phyloP scores from a whole-genome alignment of 2,329 filamentous ascomycete species.

The Elsinoe fawcettii region DNA sequence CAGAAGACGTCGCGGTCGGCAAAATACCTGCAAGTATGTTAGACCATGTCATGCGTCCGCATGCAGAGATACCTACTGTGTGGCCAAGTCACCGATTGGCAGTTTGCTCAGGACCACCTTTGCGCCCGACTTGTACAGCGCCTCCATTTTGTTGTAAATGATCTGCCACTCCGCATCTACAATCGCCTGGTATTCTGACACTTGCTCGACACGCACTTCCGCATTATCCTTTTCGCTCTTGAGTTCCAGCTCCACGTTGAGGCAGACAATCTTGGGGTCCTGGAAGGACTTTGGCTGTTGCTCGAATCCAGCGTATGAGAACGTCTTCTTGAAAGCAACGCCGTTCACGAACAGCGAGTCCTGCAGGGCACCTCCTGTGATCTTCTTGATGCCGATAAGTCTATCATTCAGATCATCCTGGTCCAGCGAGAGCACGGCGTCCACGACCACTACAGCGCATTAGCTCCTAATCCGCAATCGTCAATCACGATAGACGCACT shows the following conservation, averaged over 20 bases:
- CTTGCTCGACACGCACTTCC: slow-evolving; percentile 94
- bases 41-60: not conserved
- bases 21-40: slow-evolving; percentile 55
- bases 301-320: slow-evolving; percentile 97
- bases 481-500: slow-evolving; percentile 48
- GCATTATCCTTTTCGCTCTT: slow-evolving; percentile 99
- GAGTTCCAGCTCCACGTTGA: slow-evolving; percentile 95
- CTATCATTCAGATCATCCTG: slow-evolving; percentile 97
- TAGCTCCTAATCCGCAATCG: not conserved
- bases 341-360: slow-evolving; percentile 96
- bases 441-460: slow-evolving; percentile 72
- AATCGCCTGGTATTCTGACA: slow-evolving; percentile 98
- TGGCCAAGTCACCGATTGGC: slow-evolving; percentile 93
- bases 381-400: slow-evolving; percentile 96
- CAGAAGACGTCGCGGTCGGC: slow-evolving; percentile 98
- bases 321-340: slow-evolving; percentile 99
- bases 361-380: slow-evolving; percentile 89
- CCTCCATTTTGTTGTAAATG: slow-evolving; percentile 98
- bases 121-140: slow-evolving; percentile 83
- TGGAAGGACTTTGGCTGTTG: slow-evolving; percentile 95
- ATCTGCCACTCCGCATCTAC: slow-evolving; percentile 99
- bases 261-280: slow-evolving; percentile 90
- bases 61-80: slow-evolving; percentile 49
- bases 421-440: slow-evolving; percentile 89
- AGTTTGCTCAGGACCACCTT: slow-evolving; percentile 97